Evolutionary conservation across 768 basidiomycete species (phyloP), one percentile per base, ranked within the genome.

Genomic region (Paxillus ammoniavirescens): DNA sequence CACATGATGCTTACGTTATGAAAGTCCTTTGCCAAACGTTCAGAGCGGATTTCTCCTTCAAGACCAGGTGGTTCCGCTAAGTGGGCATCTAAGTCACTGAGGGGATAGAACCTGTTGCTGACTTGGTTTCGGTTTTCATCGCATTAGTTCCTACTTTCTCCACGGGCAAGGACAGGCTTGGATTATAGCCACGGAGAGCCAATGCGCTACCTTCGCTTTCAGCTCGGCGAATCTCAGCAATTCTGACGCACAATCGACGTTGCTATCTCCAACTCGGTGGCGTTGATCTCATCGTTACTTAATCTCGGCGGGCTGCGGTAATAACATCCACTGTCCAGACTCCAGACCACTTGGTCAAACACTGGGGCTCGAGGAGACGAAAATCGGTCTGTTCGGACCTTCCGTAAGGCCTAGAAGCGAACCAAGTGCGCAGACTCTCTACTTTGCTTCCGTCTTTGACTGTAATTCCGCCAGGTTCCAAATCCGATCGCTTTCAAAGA

Each of bases 211-310:
- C 46, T 45, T 50, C 30, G 38, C 36, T 31, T 44, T 50, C 53
- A 38, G 35, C 33, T 47, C 6, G 8, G 31, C 37, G 40, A 41
- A 49, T 43, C 30, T 33, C 49, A 51, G 21, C 15, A 49, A 45
- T 45, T 47, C 49, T 35, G 35, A 35, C 30, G 5, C 15, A 2
- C 38, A 8, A n/a, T 21, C 46, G 41, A 28, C 12, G 17, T 31
- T 17, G 31, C 12, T 26, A 42, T 56, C 38, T 36, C 50, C 47
- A 17, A 49, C 44, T 14, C 14, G 8, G 49, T 33, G 18, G 7
- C 30, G 13, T 38, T 17, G 15, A 62, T 65, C 63, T 51, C 50
- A 49, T 57, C 48, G 54, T 54, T 52, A 57, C 6, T 26, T 4
- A 21, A 54, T 66, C 60, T 57, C 18, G 45, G 45, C 21, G 38